phyloP scores from a whole-genome alignment of 1,284 basidiomycete genomes.

The Puccinia sorghi region DNA sequence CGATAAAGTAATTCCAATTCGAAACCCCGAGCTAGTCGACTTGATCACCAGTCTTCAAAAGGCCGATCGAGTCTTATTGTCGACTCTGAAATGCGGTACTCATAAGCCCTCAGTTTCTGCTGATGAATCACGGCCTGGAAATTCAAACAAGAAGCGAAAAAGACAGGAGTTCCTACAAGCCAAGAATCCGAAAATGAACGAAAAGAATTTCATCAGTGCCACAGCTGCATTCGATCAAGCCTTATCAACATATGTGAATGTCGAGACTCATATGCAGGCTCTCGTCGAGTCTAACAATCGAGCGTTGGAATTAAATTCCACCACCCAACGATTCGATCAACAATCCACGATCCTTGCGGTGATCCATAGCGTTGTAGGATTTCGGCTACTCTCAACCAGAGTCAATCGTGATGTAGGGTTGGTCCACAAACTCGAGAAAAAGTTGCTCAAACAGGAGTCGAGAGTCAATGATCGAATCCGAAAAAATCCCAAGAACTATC shows the following conservation, averaged over 20 bases:
- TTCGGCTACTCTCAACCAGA: conserved; percentile 33
- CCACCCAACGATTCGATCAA: conserved; percentile 24
- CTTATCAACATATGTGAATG: conserved; percentile 23
- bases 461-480: background rate
- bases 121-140: background rate
- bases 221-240: conserved; percentile 11
- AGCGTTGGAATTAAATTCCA: conserved; percentile 20
- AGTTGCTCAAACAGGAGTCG: background rate
- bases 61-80: conserved; percentile 11
- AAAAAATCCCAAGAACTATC: conserved; percentile 15
- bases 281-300: conserved; percentile 31
- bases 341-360: background rate
- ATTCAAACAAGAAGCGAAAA: conserved; percentile 12
- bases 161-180: conserved; percentile 21
- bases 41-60: conserved; percentile 17
- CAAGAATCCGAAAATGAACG: conserved; percentile 27
- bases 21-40: conserved; percentile 28
- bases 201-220: background rate
- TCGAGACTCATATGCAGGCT: conserved; percentile 6
- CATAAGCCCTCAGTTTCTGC: background rate
- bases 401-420: conserved; percentile 27
- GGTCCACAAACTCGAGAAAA: conserved; percentile 20
- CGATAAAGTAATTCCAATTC: conserved; percentile 20
- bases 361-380: conserved; percentile 15
- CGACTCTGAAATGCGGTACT: background rate